These are phyloP conservation scores for Aspergillus carbonarius DNA, from an alignment of 2,329 filamentous ascomycete species.

Conservation along the genomic window DNA sequence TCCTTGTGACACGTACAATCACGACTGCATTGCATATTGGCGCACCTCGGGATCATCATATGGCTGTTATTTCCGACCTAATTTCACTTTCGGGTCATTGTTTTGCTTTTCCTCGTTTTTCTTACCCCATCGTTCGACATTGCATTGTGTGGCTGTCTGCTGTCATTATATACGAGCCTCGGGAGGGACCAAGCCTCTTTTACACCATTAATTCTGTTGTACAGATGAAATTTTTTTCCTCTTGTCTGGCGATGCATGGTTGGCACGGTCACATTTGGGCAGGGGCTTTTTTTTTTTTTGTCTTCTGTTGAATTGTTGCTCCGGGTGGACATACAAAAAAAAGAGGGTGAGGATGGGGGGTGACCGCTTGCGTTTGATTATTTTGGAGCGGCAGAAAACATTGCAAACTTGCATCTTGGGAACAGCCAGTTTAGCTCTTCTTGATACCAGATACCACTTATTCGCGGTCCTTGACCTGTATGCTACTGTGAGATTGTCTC, in stretches of 20 bases:
- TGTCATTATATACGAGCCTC: slow-evolving; percentile 22
- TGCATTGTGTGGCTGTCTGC: slow-evolving; percentile 34
- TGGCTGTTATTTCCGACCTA: slow-evolving; percentile 25
- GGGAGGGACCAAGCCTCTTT: slow-evolving; percentile 1
- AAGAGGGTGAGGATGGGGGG: background rate
- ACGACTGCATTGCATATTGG: slow-evolving; percentile 43
- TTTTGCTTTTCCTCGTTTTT: slow-evolving; percentile 24
- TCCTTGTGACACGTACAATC: slow-evolving; percentile 36
- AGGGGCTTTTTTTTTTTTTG: slow-evolving; percentile 1
- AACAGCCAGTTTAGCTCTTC: slow-evolving; percentile 5
- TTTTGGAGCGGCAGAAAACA: background rate
- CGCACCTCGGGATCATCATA: slow-evolving; percentile 33
- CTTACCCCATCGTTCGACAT: slow-evolving; percentile 16
- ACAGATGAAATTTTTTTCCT: slow-evolving; percentile 7
- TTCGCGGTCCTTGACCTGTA: background rate
- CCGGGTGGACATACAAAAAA: background rate
- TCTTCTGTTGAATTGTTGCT: background rate
- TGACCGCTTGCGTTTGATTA: background rate
- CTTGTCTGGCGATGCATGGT: slow-evolving; percentile 4
- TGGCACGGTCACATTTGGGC: background rate
- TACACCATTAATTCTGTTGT: slow-evolving; percentile 6
- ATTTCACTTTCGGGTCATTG: slow-evolving; percentile 21
- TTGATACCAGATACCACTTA: slow-evolving; percentile 7
- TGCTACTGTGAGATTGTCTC: background rate
- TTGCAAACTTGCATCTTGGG: slow-evolving; percentile 1